Evolutionary conservation across 192 early-diverging fungal species (phyloP), one percentile per base, ranked within the genome.

Genomic region (Lunasporangiospora selenospora): DNA sequence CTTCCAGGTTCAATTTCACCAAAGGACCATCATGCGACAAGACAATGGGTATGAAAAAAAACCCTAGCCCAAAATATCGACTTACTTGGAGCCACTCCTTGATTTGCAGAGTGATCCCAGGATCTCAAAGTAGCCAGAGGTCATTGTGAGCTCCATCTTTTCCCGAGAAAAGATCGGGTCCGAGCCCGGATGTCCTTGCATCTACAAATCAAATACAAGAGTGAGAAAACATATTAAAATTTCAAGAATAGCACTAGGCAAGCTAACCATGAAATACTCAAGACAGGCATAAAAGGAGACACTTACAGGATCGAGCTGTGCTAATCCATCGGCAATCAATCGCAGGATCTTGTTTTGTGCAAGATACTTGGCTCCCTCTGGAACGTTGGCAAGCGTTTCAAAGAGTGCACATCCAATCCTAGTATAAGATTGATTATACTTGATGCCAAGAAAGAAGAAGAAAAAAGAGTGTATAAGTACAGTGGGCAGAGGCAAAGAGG

Each of bases 41-140:
- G n/a, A n/a, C n/a, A n/a, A n/a, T n/a, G n/a, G n/a, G n/a, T n/a
- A n/a, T n/a, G n/a, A 26, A 2, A 23, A 53, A 4, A 16, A 27
- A 15, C 0, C 10, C 16, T 30, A 26, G n/a, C 15, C 19, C 6
- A 40, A 11, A 10, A 16, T 1, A 9, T 31, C 12, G 2, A 77
- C 18, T 43, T 75, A 87, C 85, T 76, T 70, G 19, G 88, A 76
- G 13, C 93, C 93, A 18, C 88, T 91, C 11, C 81, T 78, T 24
- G 71, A 77, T 53, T 84, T 81, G 54, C 80, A 85, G 4, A 93
- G 62, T 2, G 80, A 63, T 7, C 92, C 89, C 13, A 95, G 69
- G 44, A 95, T 64, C 0, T 83, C 86, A 76, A 95, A 95, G 55
- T 95, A 95, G 1, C 91, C 90, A 15, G 83, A 80, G 3, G 88